A percentile compares a stretch with the other conserved stretches of the same genome.
These are phyloP conservation scores for Amanita brunnescens DNA, from an alignment of 768 basidiomycete genomes.

Conservation along the genomic window DNA sequence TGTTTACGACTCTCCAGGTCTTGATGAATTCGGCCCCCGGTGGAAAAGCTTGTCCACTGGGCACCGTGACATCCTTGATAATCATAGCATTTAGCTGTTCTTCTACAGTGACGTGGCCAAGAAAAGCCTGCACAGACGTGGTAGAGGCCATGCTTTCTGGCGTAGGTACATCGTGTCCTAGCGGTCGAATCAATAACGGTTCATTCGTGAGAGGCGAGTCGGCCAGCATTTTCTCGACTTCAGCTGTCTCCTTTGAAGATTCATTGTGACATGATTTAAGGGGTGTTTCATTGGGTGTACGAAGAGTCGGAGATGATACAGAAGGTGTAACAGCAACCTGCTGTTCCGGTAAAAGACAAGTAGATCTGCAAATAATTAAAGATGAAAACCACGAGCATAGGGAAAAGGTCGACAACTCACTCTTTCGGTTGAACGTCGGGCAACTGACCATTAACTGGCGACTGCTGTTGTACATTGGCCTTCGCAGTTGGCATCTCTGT, in stretches of 20 bases:
- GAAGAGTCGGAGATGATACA: background rate
- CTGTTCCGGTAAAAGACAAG: background rate
- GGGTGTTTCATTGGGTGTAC: background rate
- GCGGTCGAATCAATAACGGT: background rate
- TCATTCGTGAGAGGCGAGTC: background rate
- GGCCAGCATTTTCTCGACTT: background rate
- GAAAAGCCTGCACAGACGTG: background rate
- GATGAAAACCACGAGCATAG: background rate
- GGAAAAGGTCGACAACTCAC: background rate
- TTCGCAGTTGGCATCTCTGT: too few relatives aligned
- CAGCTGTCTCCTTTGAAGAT: slow-evolving; percentile 13
- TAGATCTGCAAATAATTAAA: background rate
- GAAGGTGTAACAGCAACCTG: background rate
- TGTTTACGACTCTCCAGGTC: slow-evolving; percentile 70
- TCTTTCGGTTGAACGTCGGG: too few relatives aligned
- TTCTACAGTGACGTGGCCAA: background rate
- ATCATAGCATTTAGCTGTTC: slow-evolving; percentile 25
- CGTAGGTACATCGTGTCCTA: background rate
- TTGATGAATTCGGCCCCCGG: slow-evolving; percentile 84
- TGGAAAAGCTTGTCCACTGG: slow-evolving; percentile 69
- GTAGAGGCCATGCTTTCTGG: background rate
- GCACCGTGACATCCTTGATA: slow-evolving; percentile 60
- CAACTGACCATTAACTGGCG: too few relatives aligned
- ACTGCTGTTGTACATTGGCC: too few relatives aligned
- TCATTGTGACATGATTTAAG: background rate